Percentiles rank a stretch among this genome's conserved stretches.
Evolutionary conservation across 2,329 filamentous ascomycete genomes (phyloP).

Genomic region (Elsinoe australis): DNA sequence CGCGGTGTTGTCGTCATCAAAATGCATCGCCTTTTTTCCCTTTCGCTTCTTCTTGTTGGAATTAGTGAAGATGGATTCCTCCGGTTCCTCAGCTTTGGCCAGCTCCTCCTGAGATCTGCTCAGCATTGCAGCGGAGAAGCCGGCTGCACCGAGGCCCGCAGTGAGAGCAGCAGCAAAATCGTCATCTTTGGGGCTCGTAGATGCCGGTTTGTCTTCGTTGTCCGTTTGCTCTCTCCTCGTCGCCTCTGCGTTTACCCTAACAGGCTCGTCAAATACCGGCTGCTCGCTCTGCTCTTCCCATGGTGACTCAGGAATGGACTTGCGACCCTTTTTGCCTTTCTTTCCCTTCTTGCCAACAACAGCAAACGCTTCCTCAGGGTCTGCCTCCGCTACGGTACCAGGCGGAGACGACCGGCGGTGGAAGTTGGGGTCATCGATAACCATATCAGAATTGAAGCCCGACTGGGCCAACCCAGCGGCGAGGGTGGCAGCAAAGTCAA

Average conservation of each 20-base stretch:
- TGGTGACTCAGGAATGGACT: neutral
- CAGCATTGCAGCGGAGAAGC: slow-evolving; percentile 26
- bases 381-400: slow-evolving; percentile 27
- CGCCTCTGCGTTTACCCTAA: neutral
- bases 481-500: slow-evolving; percentile 43
- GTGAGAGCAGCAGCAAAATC: slow-evolving; percentile 33
- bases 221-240: neutral
- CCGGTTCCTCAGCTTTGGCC: slow-evolving; percentile 22
- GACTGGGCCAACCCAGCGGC: slow-evolving; percentile 41
- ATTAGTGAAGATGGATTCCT: slow-evolving; percentile 30
- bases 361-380: slow-evolving; percentile 27
- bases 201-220: neutral
- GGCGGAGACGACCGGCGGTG: slow-evolving; percentile 31
- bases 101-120: slow-evolving; percentile 5
- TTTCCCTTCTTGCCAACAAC: slow-evolving; percentile 28
- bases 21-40: slow-evolving; percentile 33
- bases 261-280: neutral
- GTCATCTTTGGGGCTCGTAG: slow-evolving; percentile 19
- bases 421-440: slow-evolving; percentile 37
- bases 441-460: slow-evolving; percentile 40
- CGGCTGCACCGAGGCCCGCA: slow-evolving; percentile 29
- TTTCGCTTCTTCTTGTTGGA: slow-evolving; percentile 36
- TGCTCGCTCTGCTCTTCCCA: neutral
- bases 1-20: neutral
- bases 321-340: slow-evolving; percentile 28